A percentile compares a stretch with the other conserved stretches of the same genome.
phyloP scores from a whole-genome alignment of 257 asterid genomes.

The Solanum infundibuliforme region DNA sequence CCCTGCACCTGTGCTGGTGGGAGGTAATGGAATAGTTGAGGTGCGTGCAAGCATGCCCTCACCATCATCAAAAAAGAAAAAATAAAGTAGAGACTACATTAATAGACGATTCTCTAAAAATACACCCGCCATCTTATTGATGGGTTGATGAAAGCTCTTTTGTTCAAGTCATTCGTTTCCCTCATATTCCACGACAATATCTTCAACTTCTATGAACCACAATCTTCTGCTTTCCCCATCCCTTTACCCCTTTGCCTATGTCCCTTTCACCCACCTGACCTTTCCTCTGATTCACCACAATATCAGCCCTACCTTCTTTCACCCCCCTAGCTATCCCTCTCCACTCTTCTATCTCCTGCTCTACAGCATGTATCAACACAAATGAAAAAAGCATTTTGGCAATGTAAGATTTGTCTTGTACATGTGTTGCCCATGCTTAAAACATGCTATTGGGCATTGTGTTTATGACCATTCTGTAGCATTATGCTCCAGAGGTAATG shows the following conservation, averaged over 20 bases:
- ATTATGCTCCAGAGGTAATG: not conserved
- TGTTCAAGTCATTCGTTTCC: not conserved
- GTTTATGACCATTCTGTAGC: not conserved
- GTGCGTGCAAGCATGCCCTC: not conserved
- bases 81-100: not conserved
- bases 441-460: not conserved
- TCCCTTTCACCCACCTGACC: not conserved
- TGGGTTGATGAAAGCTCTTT: not conserved
- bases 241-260: not conserved
- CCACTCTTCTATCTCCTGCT: not conserved
- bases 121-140: not conserved
- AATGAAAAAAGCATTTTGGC: not conserved
- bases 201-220: not conserved
- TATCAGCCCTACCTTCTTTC: not conserved
- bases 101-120: not conserved
- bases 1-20: not conserved
- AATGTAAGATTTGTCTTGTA: not conserved
- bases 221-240: not conserved
- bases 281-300: not conserved
- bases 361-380: not conserved
- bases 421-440: not conserved
- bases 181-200: not conserved
- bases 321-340: not conserved
- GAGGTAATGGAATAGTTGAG: not conserved
- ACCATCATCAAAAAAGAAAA: not conserved